Percentiles rank a stretch among this genome's conserved stretches.
Evolutionary conservation across 371 early-diverging fungal genomes (phyloP).

Genomic region (Batkoa obscura): DNA sequence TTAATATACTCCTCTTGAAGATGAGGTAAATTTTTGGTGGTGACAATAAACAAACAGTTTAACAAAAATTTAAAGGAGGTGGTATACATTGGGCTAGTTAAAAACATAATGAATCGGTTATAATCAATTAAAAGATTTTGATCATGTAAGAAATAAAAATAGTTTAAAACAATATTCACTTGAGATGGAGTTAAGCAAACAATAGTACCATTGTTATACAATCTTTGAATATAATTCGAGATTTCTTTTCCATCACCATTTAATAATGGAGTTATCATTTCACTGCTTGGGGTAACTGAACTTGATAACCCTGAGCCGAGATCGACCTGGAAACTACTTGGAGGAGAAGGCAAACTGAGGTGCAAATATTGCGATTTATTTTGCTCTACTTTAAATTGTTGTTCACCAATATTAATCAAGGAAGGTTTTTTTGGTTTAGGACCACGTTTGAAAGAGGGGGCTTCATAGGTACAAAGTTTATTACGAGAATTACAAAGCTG

Average conservation of each 20-base stretch:
- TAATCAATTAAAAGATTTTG: background rate
- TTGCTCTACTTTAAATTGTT: background rate
- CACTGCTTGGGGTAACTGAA: background rate
- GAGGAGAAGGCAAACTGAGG: background rate
- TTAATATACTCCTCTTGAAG: background rate
- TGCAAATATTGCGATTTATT: background rate
- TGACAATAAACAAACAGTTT: background rate
- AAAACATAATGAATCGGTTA: background rate
- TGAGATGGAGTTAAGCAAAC: background rate
- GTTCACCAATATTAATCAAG: background rate
- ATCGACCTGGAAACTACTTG: background rate
- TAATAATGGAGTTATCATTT: background rate
- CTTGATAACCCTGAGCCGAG: background rate
- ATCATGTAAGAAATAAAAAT: background rate
- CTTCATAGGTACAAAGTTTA: background rate
- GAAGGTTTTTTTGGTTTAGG: slow-evolving; percentile 3
- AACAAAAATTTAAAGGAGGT: slow-evolving; percentile 2
- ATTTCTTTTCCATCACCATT: too few relatives aligned
- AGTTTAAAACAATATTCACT: background rate
- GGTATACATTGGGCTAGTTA: background rate
- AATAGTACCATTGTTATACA: background rate
- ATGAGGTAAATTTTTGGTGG: background rate
- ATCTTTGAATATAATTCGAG: too few relatives aligned
- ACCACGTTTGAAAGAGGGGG: background rate
- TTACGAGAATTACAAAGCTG: background rate